Evolutionary conservation across 1,284 basidiomycete genomes (phyloP).

Genomic region (Clitocybe nebularis): DNA sequence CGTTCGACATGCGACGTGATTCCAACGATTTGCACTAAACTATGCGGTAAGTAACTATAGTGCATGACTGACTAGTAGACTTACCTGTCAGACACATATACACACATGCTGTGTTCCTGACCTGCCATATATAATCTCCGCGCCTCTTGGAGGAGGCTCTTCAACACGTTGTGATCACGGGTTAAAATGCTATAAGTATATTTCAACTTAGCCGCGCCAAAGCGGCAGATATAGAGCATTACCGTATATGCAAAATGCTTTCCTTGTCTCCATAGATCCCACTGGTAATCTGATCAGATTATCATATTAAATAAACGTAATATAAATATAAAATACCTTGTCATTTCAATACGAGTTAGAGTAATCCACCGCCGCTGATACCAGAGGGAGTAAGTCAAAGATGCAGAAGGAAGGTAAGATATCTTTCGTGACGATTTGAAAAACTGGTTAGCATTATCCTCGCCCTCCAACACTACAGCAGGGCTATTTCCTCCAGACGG

Average conservation of each 20-base stretch:
- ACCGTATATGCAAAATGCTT: constrained; percentile 26
- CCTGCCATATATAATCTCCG: constrained; percentile 5
- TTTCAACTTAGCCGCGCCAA: no score
- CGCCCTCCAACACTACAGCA: constrained; percentile 22
- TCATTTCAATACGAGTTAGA: constrained; percentile 31
- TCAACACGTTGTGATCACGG: constrained; percentile 37
- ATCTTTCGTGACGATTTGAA: constrained; percentile 25
- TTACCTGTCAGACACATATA: constrained; percentile 9
- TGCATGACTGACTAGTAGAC: constrained; percentile 17
- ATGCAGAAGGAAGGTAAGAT: constrained; percentile 37
- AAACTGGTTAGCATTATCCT: constrained; percentile 21
- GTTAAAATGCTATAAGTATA: constrained; percentile 39
- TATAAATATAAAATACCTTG: no score
- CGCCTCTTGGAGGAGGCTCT: constrained; percentile 39
- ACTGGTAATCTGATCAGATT: no score
- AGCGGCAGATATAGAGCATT: neutral
- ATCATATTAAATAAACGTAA: no score
- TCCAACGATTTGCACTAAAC: constrained; percentile 41
- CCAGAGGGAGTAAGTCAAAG: constrained; percentile 38
- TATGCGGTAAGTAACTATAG: no score
- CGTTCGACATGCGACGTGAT: constrained; percentile 40
- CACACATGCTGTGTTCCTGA: constrained; percentile 7
- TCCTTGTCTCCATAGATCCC: constrained; percentile 25
- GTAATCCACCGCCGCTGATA: constrained; percentile 36
- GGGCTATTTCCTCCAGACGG: constrained; percentile 23